These are phyloP conservation scores for Friedmanniomyces endolithicus DNA, from an alignment of 495 filamentous ascomycete species.

Conservation along the genomic window DNA sequence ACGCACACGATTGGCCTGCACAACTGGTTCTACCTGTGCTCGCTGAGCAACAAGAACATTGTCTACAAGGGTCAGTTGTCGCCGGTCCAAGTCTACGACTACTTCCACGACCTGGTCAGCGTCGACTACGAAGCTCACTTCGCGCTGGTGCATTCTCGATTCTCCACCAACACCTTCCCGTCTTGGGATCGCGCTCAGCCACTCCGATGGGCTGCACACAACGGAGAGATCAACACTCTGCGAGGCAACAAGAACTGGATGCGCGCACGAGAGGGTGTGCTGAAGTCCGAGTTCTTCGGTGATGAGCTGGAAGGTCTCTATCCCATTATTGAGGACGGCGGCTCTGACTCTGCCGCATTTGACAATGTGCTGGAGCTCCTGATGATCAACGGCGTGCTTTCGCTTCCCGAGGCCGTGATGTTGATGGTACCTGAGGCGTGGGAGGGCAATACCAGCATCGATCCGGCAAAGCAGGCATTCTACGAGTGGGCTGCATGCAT, in stretches of 20 bases:
- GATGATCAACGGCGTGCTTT: slow-evolving; percentile 93
- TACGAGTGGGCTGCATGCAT: slow-evolving; percentile 99
- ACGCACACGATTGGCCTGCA: slow-evolving; percentile 89
- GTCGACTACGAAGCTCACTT: slow-evolving; percentile 98
- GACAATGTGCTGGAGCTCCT: slow-evolving; percentile 95
- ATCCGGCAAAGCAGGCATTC: slow-evolving; percentile 92
- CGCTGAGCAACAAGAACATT: slow-evolving; percentile 95
- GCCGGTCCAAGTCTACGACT: slow-evolving; percentile 95
- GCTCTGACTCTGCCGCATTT: slow-evolving; percentile 95
- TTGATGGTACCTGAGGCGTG: slow-evolving; percentile 98
- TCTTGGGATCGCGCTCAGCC: slow-evolving; percentile 99
- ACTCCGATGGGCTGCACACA: slow-evolving; percentile 94
- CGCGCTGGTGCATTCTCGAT: slow-evolving; percentile 92
- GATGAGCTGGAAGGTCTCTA: slow-evolving; percentile 87
- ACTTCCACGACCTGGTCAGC: slow-evolving; percentile 94
- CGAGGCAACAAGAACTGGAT: slow-evolving; percentile 99
- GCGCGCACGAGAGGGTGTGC: slow-evolving; percentile 90
- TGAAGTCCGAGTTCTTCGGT: slow-evolving; percentile 85
- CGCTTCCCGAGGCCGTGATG: slow-evolving; percentile 95
- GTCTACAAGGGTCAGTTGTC: slow-evolving; percentile 98
- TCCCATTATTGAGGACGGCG: slow-evolving; percentile 93
- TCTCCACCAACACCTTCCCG: slow-evolving; percentile 98
- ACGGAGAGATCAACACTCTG: slow-evolving; percentile 97
- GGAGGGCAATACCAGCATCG: slow-evolving; percentile 89
- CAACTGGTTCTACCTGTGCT: slow-evolving; percentile 99